These are phyloP conservation scores for Kalanchoe fedtschenkoi DNA, from an alignment of 164 flowering plant genomes.

Conservation along the genomic window DNA sequence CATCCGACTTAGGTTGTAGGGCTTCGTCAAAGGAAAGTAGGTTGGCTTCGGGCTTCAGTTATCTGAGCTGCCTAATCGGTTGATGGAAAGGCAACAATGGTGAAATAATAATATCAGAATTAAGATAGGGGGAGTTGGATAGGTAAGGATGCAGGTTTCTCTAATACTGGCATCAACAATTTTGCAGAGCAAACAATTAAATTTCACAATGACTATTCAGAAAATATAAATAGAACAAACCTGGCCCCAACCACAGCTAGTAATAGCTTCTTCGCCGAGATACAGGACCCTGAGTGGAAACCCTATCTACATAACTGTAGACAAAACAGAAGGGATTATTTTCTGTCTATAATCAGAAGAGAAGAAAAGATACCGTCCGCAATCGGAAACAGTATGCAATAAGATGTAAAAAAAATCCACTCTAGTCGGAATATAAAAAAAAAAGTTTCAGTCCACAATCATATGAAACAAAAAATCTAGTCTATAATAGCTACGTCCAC, in stretches of 20 bases:
- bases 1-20: constrained; percentile 76
- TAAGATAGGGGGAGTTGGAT: constrained; percentile 5
- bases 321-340: constrained; percentile 3
- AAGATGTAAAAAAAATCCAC: no score
- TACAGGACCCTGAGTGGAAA: constrained; percentile 51
- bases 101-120: constrained; percentile 21
- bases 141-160: background rate
- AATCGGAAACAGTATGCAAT: no score
- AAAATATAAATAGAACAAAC: background rate
- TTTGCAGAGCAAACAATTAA: background rate
- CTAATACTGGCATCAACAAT: background rate
- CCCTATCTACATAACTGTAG: constrained; percentile 37
- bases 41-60: constrained; percentile 88
- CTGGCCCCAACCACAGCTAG: constrained; percentile 22
- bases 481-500: no score
- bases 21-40: constrained; percentile 48
- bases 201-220: background rate
- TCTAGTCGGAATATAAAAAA: no score
- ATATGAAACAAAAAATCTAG: no score
- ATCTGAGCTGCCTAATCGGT: constrained; percentile 79
- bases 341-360: background rate
- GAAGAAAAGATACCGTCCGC: background rate
- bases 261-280: constrained; percentile 72
- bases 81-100: constrained; percentile 60
- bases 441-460: no score